These are phyloP conservation scores for Colletotrichum sp. DNA, from an alignment of 2,329 filamentous ascomycete genomes.

Conservation along the genomic window DNA sequence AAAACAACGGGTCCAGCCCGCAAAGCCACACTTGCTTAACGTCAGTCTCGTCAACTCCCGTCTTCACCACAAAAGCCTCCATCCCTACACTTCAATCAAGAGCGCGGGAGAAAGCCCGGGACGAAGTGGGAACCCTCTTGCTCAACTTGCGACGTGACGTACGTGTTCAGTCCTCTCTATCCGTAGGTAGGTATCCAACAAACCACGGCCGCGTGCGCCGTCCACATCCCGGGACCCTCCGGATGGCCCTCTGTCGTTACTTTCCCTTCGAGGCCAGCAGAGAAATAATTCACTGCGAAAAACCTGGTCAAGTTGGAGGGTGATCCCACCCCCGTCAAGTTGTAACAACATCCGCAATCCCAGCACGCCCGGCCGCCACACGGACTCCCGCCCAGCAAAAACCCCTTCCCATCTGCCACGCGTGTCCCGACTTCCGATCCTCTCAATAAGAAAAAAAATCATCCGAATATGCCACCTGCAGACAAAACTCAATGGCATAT, in stretches of 20 bases:
- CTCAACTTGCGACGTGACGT: conserved; percentile 11
- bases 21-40: background rate
- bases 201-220: background rate
- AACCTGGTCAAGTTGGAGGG: background rate
- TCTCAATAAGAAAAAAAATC: background rate
- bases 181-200: background rate
- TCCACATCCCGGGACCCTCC: background rate
- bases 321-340: background rate
- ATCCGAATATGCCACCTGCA: background rate
- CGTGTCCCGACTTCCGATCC: background rate
- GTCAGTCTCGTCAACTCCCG: background rate
- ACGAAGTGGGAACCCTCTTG: background rate
- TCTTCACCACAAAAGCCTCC: background rate
- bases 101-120: background rate
- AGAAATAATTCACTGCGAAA: background rate
- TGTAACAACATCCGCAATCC: background rate
- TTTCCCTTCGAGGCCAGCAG: background rate
- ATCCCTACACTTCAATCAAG: background rate
- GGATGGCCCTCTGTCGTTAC: background rate
- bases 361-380: background rate
- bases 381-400: background rate
- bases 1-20: background rate
- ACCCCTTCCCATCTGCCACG: background rate
- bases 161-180: background rate
- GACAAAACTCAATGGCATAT: background rate